These are phyloP conservation scores for Trichaptum fuscoviolaceum DNA, from an alignment of 768 basidiomycete genomes.

Conservation along the genomic window DNA sequence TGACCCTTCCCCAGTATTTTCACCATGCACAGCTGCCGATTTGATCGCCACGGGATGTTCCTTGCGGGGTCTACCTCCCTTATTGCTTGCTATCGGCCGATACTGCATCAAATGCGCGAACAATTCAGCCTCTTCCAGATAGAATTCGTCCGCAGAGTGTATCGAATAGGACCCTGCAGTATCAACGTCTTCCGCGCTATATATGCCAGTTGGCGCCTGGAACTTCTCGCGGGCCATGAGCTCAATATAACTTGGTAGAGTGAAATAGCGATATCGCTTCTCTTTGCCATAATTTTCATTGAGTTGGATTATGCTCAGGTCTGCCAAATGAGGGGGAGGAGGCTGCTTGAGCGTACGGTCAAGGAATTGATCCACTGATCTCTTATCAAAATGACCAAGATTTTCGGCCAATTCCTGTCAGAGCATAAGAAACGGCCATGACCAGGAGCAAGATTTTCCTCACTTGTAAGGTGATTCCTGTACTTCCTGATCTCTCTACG, in stretches of 20 bases:
- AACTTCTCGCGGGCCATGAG: constrained; percentile 64
- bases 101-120: constrained; percentile 45
- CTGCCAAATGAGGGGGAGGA: constrained; percentile 67
- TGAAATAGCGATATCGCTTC: constrained; percentile 82
- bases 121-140: constrained; percentile 37
- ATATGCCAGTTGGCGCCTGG: constrained; percentile 41
- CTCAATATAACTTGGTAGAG: constrained; percentile 58
- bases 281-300: constrained; percentile 85
- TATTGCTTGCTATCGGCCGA: constrained; percentile 24
- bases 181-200: constrained; percentile 41
- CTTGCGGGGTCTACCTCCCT: constrained; percentile 8
- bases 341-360: constrained; percentile 57
- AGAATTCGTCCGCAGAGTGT: constrained; percentile 49
- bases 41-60: constrained; percentile 7
- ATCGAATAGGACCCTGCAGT: constrained; percentile 50
- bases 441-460: constrained; percentile 12
- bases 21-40: constrained; percentile 4
- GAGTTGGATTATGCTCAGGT: constrained; percentile 62
- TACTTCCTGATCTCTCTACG: constrained; percentile 59
- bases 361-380: constrained; percentile 79
- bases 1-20: constrained; percentile 9
- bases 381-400: constrained; percentile 68
- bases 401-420: constrained; percentile 56
- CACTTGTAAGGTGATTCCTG: constrained; percentile 72
- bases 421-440: constrained; percentile 7